A percentile compares a stretch with the other conserved stretches of the same genome.
Evolutionary conservation across 1,284 basidiomycete species (phyloP).

Genomic region (Moniliella sp.): DNA sequence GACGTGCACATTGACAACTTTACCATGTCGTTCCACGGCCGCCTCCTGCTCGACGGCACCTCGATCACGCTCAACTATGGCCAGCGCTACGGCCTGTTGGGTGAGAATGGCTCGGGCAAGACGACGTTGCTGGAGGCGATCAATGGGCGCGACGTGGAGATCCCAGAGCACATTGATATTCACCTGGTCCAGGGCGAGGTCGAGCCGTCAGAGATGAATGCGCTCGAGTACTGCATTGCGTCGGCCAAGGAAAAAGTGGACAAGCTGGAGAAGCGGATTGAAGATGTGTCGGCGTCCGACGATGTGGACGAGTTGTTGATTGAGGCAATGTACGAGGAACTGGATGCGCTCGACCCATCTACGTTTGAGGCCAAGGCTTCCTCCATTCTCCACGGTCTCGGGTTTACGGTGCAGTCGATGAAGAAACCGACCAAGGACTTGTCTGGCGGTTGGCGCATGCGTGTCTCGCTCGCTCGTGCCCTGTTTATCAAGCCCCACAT

Average conservation of each 20-base stretch:
- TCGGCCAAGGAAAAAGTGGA: constrained; percentile 86
- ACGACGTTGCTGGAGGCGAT: constrained; percentile 40
- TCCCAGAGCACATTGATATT: constrained; percentile 87
- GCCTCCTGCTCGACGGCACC: constrained; percentile 72
- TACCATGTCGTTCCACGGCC: constrained; percentile 89
- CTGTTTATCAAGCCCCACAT: constrained; percentile 91
- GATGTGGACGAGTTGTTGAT: constrained; percentile 64
- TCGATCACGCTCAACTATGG: constrained; percentile 85
- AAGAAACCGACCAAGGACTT: constrained; percentile 88
- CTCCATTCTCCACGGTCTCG: constrained; percentile 84
- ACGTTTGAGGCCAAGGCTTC: constrained; percentile 92
- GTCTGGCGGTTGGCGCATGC: constrained; percentile 97
- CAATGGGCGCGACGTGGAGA: constrained; percentile 51
- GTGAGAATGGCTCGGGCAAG: constrained; percentile 94
- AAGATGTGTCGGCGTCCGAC: constrained; percentile 73
- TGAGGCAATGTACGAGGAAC: constrained; percentile 79
- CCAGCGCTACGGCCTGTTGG: constrained; percentile 75
- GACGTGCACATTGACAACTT: constrained; percentile 94
- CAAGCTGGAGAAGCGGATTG: constrained; percentile 78
- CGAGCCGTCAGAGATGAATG: constrained; percentile 85
- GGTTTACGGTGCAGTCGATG: constrained; percentile 81
- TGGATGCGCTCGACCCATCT: constrained; percentile 82
- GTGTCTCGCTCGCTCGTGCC: constrained; percentile 82
- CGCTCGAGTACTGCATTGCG: constrained; percentile 79
- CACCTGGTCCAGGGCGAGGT: constrained; percentile 88